These are phyloP conservation scores for Pleoardoris graminearum DNA, from an alignment of 2,329 filamentous ascomycete genomes.

Conservation along the genomic window DNA sequence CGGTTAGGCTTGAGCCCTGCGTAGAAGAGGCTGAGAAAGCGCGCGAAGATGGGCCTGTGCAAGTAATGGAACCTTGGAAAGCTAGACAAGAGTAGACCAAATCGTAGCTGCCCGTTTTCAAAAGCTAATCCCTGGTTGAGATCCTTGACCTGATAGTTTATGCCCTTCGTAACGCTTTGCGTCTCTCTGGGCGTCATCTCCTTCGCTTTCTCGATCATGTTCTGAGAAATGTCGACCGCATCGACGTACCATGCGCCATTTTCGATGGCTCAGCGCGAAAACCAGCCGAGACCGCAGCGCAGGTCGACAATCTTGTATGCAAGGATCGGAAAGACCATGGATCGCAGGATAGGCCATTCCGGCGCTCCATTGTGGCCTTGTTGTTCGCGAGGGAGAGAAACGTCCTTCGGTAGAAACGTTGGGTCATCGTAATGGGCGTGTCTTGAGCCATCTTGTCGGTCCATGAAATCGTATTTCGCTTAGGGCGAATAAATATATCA, in stretches of 20 bases:
- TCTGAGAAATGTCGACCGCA: conserved; percentile 47
- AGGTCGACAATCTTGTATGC: conserved; percentile 49
- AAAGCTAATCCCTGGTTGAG: conserved; percentile 1
- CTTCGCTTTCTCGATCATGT: conserved; percentile 49
- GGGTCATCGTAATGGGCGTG: conserved; percentile 10
- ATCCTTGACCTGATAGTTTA: conserved; percentile 7
- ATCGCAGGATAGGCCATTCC: conserved; percentile 48
- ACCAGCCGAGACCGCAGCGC: conserved; percentile 55
- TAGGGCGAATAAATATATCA: too few species aligned
- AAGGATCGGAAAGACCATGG: conserved; percentile 44
- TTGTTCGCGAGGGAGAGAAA: conserved; percentile 49
- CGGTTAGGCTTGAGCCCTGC: conserved; percentile 42
- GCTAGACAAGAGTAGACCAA: conserved; percentile 14
- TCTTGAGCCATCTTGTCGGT: conserved; percentile 1
- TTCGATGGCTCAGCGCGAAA: conserved; percentile 49
- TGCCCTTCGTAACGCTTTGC: conserved; percentile 1
- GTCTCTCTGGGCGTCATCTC: conserved; percentile 12
- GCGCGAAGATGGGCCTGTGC: not conserved
- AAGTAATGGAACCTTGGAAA: conserved; percentile 16
- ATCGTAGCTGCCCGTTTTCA: conserved; percentile 1
- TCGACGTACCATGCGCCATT: conserved; percentile 35
- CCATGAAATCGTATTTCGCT: too few species aligned
- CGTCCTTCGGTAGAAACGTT: conserved; percentile 6
- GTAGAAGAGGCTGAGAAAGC: conserved; percentile 40
- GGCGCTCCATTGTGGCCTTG: conserved; percentile 42